Evolutionary conservation across 148 eudicot genomes (phyloP), one percentile per base, ranked within the genome.

Genomic region (Rhododendron molle): DNA sequence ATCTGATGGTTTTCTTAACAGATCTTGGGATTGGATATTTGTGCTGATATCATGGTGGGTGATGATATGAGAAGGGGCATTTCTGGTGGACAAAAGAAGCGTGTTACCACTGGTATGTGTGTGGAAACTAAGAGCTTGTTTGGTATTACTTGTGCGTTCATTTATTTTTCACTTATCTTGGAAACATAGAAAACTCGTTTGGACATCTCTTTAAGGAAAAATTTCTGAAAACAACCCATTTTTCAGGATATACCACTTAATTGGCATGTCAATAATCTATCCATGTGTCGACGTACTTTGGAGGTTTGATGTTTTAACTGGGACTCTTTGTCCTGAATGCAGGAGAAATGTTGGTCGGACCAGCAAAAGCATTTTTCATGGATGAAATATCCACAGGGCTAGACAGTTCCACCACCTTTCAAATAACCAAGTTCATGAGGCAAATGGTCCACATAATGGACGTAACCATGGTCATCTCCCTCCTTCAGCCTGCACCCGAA

Each of bases 311-410:
- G 38, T 71, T 71, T 30, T 71, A 30, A 71, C 38, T 30, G 38
- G 72, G 38, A 28, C 20, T 23, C 7, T 9, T 30, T 71, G 38
- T 71, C 76, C 50, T 78, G 43, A 65, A 26, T 86, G 60, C 83
- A 89, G 91, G 89, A 4, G 91, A 88, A 49, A 86, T 88, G 89
- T 82, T 89, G 85, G 91, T 88, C 20, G 91, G 91, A 84, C 89
- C 91, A 38, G 88, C 89, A 38, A 88, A 86, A 84, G 91, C 88
- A 3, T 81, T 89, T 85, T 89, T 87, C 83, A 87, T 89, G 91
- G 89, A 89, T 40, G 89, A 89, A 56, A 89, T 89, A 52, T 90
- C 90, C 32, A 88, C 85, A 1, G 91, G 91, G 15, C 81, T 88
- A 30, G 91, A 90, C 52, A 90, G 91, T 65, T 88, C 91, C 18